These are phyloP conservation scores for Saturnispora halmiae DNA, from an alignment of 805 yeast species.

Conservation along the genomic window DNA sequence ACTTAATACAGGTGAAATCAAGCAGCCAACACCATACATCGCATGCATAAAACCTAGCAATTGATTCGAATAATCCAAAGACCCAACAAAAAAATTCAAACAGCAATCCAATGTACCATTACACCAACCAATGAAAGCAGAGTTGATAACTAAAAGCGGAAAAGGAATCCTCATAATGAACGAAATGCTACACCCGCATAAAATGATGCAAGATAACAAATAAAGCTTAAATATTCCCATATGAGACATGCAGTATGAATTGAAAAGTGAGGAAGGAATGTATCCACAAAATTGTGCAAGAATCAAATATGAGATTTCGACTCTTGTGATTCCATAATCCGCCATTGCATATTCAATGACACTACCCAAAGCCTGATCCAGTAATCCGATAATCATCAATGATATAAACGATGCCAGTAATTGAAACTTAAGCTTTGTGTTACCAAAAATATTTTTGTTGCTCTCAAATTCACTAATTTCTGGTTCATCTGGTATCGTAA, in stretches of 20 bases:
- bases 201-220: constrained; percentile 12
- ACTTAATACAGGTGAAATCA: constrained; percentile 40
- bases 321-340: constrained; percentile 40
- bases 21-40: constrained; percentile 45
- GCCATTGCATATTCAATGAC: constrained; percentile 43
- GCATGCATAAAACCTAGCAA: constrained; percentile 45
- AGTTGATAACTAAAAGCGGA: constrained; percentile 31
- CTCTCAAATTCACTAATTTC: constrained; percentile 22
- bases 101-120: constrained; percentile 49
- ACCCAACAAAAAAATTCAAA: constrained; percentile 45
- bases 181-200: constrained; percentile 18
- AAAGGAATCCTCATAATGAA: constrained; percentile 36
- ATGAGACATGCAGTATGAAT: constrained; percentile 32
- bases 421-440: constrained; percentile 35
- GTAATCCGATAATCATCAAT: constrained; percentile 43
- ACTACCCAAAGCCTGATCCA: constrained; percentile 56
- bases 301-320: constrained; percentile 41
- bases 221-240: constrained; percentile 46
- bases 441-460: constrained; percentile 32
- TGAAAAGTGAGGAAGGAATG: constrained; percentile 41
- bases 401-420: constrained; percentile 31
- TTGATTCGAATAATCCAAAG: constrained; percentile 38
- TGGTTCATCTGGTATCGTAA: constrained; percentile 12
- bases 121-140: constrained; percentile 43
- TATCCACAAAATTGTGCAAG: constrained; percentile 48